These are phyloP conservation scores for Hymenoscyphus repandus DNA, from an alignment of 2,329 filamentous ascomycete species.

Conservation along the genomic window DNA sequence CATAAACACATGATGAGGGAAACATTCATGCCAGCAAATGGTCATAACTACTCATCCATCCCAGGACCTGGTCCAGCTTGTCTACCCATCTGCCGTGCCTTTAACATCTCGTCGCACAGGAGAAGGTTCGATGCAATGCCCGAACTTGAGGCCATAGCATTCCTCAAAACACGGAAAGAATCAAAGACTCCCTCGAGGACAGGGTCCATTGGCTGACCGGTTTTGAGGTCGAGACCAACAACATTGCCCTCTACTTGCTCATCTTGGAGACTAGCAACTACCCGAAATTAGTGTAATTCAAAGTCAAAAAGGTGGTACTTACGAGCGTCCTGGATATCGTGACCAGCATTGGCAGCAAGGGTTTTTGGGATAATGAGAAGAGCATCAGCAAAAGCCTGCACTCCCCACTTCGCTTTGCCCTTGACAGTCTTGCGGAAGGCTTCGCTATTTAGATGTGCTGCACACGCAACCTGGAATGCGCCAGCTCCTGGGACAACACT, in stretches of 20 bases:
- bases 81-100: slow-evolving; percentile 90
- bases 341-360: slow-evolving; percentile 88
- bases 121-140: slow-evolving; percentile 94
- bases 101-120: slow-evolving; percentile 93
- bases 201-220: slow-evolving; percentile 92
- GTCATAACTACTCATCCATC: slow-evolving; percentile 46
- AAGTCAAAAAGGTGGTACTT: slow-evolving; percentile 39
- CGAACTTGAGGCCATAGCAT: slow-evolving; percentile 87
- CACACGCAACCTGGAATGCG: slow-evolving; percentile 92
- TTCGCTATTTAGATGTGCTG: slow-evolving; percentile 80
- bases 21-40: no score
- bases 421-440: slow-evolving; percentile 86
- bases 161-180: slow-evolving; percentile 90
- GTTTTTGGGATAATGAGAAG: slow-evolving; percentile 96
- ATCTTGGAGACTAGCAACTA: slow-evolving; percentile 82
- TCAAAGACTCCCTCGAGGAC: slow-evolving; percentile 90
- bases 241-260: slow-evolving; percentile 78
- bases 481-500: slow-evolving; percentile 92
- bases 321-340: slow-evolving; percentile 94
- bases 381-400: slow-evolving; percentile 91
- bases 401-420: slow-evolving; percentile 96
- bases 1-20: neutral
- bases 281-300: slow-evolving; percentile 18
- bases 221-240: slow-evolving; percentile 80
- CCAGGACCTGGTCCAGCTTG: slow-evolving; percentile 57